phyloP scores from a whole-genome alignment of 2,329 filamentous ascomycete genomes.

The Parascedosporium putredinis region DNA sequence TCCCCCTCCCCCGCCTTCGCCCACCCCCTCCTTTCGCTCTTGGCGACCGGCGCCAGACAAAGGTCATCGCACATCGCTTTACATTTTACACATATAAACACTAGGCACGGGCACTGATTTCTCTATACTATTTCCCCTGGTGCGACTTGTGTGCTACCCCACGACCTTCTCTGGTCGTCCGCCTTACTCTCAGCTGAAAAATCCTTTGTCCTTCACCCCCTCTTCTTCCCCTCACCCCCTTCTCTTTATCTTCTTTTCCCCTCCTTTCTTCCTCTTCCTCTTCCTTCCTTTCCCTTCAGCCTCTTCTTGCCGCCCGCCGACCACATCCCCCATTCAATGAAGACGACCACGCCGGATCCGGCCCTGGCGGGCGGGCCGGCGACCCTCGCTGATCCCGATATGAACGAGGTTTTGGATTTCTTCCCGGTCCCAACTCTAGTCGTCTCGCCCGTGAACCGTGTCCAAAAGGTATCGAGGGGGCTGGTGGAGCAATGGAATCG shows the following conservation, averaged over 20 bases:
- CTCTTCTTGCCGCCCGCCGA: background rate
- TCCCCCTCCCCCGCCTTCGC: no score
- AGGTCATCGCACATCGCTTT: background rate
- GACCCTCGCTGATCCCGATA: background rate
- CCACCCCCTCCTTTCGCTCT: no score
- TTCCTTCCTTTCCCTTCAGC: background rate
- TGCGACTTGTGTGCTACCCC: background rate
- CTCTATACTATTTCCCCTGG: background rate
- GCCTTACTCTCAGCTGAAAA: no score
- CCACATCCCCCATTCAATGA: background rate
- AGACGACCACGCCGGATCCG: background rate
- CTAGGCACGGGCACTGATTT: background rate
- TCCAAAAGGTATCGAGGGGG: conserved; percentile 19
- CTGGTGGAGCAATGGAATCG: conserved; percentile 19
- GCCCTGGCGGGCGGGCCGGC: background rate
- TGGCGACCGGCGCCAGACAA: background rate
- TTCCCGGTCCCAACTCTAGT: conserved; percentile 21
- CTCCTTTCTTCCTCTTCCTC: background rate
- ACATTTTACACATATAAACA: background rate
- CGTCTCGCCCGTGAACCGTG: conserved; percentile 20
- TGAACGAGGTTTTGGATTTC: conserved; percentile 19
- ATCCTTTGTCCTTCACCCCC: background rate
- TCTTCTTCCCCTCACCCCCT: no score
- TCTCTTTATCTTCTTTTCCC: background rate
- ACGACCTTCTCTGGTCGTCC: background rate